Evolutionary conservation across 73 alveolate species (phyloP), one percentile per base, ranked within the genome.

Genomic region (Paramecium tetraurelia): DNA sequence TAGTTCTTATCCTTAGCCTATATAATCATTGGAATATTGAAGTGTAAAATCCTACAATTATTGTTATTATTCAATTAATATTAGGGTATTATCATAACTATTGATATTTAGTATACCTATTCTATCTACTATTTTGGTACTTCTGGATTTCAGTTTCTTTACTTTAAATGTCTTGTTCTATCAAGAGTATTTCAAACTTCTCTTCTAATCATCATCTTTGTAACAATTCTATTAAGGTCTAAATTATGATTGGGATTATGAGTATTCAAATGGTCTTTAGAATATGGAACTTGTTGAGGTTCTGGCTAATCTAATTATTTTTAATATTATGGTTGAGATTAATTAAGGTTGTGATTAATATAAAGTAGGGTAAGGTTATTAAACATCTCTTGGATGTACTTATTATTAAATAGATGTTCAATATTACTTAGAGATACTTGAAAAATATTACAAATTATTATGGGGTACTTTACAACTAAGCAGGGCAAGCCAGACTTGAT

Each of bases 1-100:
- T 20, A 76, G 76, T 48, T 80, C 77, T 21, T 3, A 80, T 44
- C 90, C 90, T 10, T 44, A 80, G 21, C 90, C 90, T 80, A 80
- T 80, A 20, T 80, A 80, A 18, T 76, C 76, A 80, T 80, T 76
- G 21, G 20, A 57, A 46, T 80, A 80, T 80, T 80, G 12, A 20
- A 80, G 57, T 3, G 90, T 76, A 14, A 80, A 16, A 2, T 80
- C 90, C 27, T 44, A 41, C 11, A 44, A 35, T 7, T 40, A 12
- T n/a, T 80, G 50, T 3, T 44, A 76, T 29, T 27, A 7, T 4
- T 33, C 58, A 0, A 27, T 27, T 27, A 27, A 27, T 27, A 27
- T 27, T 27, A 27, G 31, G 31, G 1, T 7, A 21, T 9, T 24
- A 16, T 21, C 11, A 43, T 77, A 0, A 4, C 0, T 9, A 14